Evolutionary conservation across 176 grass and related monocot genomes (phyloP).

Genomic region (Carex scoparia): DNA sequence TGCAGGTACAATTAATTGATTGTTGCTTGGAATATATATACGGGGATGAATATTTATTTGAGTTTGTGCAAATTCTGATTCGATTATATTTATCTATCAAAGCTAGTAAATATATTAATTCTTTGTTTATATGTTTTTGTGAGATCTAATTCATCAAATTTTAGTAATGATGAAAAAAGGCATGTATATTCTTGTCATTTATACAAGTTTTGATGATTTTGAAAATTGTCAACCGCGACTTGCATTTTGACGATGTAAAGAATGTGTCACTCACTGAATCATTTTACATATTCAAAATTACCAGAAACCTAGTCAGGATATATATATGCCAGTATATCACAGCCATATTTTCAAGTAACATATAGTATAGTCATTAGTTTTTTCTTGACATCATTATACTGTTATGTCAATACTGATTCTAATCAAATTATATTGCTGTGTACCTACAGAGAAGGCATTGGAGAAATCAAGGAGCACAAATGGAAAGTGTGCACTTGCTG

Average conservation of each 20-base stretch:
- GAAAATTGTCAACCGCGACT: not conserved
- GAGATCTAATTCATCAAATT: not conserved
- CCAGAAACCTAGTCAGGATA: not conserved
- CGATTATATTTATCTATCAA: not conserved
- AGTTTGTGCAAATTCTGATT: not conserved
- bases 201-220: too few relatives aligned
- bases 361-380: not conserved
- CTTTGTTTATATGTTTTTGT: not conserved
- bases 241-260: not conserved
- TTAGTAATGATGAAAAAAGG: too few relatives aligned
- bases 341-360: not conserved
- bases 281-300: not conserved
- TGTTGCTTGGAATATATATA: not conserved
- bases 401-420: not conserved
- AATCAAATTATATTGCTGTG: not conserved
- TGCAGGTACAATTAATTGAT: conserved; percentile 17
- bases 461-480: conserved; percentile 38
- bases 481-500: conserved; percentile 47
- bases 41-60: not conserved
- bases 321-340: not conserved
- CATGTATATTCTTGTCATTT: too few relatives aligned
- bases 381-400: not conserved
- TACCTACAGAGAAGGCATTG: conserved; percentile 32
- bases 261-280: not conserved
- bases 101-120: not conserved